Conservation (phyloP, 768 basidiomycete genomes). For the Pleurotus eryngii region DNA sequence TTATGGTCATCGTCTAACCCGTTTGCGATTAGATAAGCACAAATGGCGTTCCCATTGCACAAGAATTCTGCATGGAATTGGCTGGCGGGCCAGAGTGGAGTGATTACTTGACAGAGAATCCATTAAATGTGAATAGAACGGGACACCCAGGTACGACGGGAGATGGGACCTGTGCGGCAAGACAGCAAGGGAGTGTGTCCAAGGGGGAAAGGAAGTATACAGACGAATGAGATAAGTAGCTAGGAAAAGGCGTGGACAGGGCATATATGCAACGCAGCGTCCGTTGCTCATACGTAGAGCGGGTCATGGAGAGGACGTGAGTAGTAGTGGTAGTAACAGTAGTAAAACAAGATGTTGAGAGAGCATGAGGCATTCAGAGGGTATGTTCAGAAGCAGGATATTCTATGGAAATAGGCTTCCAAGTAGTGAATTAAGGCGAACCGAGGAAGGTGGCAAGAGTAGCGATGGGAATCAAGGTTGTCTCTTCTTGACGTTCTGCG, state of each 20-base stretch:
- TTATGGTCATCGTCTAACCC: not conserved
- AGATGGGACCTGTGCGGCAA: conserved; percentile 18
- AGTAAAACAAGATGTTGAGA: conserved; percentile 6
- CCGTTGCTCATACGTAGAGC: conserved; percentile 31
- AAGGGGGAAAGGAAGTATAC: conserved; percentile 29
- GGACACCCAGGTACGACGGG: conserved; percentile 17
- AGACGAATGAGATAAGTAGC: conserved; percentile 10
- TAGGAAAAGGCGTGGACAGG: conserved; percentile 22
- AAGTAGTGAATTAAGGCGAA: conserved; percentile 19
- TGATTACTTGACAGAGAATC: conserved; percentile 15
- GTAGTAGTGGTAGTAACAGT: conserved; percentile 5
- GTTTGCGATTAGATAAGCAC: conserved; percentile 1
- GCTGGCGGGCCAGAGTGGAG: conserved; percentile 25
- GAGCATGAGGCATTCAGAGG: conserved; percentile 16
- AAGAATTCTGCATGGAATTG: not conserved
- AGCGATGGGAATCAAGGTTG: conserved; percentile 48
- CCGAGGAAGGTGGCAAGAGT: conserved; percentile 13
- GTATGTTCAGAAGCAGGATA: conserved; percentile 29
- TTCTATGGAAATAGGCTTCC: conserved; percentile 20
- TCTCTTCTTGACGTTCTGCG: conserved; percentile 94
- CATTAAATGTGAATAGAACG: conserved; percentile 24
- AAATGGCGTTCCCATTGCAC: not conserved
- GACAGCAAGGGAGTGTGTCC: conserved; percentile 20
- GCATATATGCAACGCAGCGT: conserved; percentile 19
- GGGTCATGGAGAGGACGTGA: conserved; percentile 8